A percentile compares a stretch with the other conserved stretches of the same genome.
Evolutionary conservation across 2,329 filamentous ascomycete species (phyloP).

Genomic region (Colletotrichum lentis): DNA sequence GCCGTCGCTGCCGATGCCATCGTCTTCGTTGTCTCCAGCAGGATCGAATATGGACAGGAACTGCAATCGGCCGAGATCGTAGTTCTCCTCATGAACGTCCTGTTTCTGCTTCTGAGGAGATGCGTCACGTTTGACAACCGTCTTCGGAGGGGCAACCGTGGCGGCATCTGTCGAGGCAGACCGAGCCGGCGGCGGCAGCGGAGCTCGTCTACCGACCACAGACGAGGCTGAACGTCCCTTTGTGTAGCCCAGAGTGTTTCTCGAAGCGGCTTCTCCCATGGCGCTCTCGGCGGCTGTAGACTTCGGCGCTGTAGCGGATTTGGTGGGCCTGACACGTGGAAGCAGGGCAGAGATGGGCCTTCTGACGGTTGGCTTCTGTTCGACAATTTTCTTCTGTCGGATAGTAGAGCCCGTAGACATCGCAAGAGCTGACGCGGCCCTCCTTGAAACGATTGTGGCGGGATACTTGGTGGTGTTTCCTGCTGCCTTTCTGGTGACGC

Average conservation of each 20-base stretch:
- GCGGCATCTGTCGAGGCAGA: slow-evolving; percentile 15
- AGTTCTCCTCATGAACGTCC: slow-evolving; percentile 41
- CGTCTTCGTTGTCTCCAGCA: slow-evolving; percentile 57
- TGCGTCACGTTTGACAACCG: slow-evolving; percentile 32
- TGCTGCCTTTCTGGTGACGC: slow-evolving; percentile 41
- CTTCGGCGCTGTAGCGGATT: slow-evolving; percentile 55
- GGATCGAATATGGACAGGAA: slow-evolving; percentile 68
- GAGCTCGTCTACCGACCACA: slow-evolving; percentile 46
- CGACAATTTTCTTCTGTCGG: slow-evolving; percentile 38
- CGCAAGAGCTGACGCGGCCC: slow-evolving; percentile 62
- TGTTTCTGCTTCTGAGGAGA: slow-evolving; percentile 37
- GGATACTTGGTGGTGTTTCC: slow-evolving; percentile 28
- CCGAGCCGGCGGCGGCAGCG: slow-evolving; percentile 34
- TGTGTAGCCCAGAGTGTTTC: slow-evolving; percentile 84
- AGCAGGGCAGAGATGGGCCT: slow-evolving; percentile 47
- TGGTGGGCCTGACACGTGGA: slow-evolving; percentile 46
- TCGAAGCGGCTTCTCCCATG: slow-evolving; percentile 72
- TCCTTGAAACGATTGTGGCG: slow-evolving; percentile 54
- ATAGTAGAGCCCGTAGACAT: slow-evolving; percentile 45
- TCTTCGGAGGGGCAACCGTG: slow-evolving; percentile 4
- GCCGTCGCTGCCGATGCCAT: slow-evolving; percentile 46
- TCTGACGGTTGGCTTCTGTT: slow-evolving; percentile 37
- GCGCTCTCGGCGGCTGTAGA: slow-evolving; percentile 64
- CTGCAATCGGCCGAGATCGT: slow-evolving; percentile 54
- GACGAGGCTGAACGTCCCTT: slow-evolving; percentile 71